Evolutionary conservation across 148 eudicot genomes (phyloP).

Genomic region (Tetragonia tetragonoides): DNA sequence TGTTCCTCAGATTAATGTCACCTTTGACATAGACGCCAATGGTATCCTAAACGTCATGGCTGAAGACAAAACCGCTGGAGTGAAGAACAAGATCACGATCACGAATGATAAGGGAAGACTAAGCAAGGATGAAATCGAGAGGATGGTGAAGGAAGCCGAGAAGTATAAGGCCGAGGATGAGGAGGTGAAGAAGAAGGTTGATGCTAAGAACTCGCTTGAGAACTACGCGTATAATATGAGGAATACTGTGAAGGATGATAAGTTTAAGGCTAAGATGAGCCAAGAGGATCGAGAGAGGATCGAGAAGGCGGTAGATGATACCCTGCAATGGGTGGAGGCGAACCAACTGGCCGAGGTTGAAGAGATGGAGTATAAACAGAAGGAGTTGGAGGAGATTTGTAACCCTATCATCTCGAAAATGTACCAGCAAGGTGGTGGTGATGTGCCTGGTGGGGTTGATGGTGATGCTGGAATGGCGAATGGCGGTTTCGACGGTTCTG

Average conservation of each 20-base stretch:
- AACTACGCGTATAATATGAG: constrained; percentile 30
- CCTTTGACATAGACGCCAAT: constrained; percentile 30
- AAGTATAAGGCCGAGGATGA: constrained; percentile 33
- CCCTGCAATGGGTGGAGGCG: constrained; percentile 28
- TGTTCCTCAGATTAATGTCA: constrained; percentile 28
- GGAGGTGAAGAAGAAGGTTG: constrained; percentile 31
- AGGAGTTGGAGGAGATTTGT: constrained; percentile 30
- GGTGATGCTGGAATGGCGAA: not conserved
- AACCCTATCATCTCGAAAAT: constrained; percentile 29
- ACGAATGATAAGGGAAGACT: constrained; percentile 29
- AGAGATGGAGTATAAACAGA: constrained; percentile 22
- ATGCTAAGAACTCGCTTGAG: constrained; percentile 22
- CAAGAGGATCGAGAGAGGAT: constrained; percentile 23
- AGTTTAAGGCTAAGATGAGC: constrained; percentile 17
- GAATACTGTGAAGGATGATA: constrained; percentile 31
- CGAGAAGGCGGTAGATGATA: constrained; percentile 30
- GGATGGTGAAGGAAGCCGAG: constrained; percentile 25
- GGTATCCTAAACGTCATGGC: constrained; percentile 32
- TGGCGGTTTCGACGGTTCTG: not conserved
- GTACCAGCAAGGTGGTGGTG: constrained; percentile 18
- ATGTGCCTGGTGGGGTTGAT: not conserved
- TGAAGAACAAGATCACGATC: constrained; percentile 32
- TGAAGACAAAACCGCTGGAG: constrained; percentile 30
- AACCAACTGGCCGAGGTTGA: constrained; percentile 27
- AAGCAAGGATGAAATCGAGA: constrained; percentile 32